phyloP scores from a whole-genome alignment of 2,329 filamentous ascomycete genomes.

The Talaromyces sp. region DNA sequence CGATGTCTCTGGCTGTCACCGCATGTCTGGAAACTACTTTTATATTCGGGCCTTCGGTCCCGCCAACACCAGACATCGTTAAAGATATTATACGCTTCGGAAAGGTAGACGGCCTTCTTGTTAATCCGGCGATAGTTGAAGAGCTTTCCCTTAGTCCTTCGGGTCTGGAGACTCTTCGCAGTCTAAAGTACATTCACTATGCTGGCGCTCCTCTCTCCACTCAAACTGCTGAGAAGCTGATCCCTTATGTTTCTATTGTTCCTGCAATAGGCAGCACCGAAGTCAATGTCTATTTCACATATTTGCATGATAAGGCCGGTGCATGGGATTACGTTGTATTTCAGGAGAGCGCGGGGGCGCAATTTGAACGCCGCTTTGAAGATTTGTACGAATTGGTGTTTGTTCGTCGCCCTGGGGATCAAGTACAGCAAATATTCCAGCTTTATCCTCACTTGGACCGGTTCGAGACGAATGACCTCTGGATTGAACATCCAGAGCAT shows the following conservation, averaged over 20 bases:
- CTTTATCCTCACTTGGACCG: slow-evolving; percentile 19
- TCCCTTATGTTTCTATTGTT: slow-evolving; percentile 11
- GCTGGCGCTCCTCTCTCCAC: slow-evolving; percentile 27
- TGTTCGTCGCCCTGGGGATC: slow-evolving; percentile 12
- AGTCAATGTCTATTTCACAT: slow-evolving; percentile 19
- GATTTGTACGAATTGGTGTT: slow-evolving; percentile 28
- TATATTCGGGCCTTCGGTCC: too few species aligned
- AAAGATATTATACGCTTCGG: slow-evolving; percentile 22
- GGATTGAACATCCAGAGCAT: slow-evolving; percentile 24
- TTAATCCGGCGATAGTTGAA: slow-evolving; percentile 27
- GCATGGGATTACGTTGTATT: slow-evolving; percentile 27
- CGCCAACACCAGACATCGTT: too few species aligned
- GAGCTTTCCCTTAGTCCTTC: slow-evolving; percentile 14
- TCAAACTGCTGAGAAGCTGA: slow-evolving; percentile 28
- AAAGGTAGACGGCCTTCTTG: slow-evolving; percentile 16
- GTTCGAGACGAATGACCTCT: slow-evolving; percentile 29
- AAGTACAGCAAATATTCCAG: slow-evolving; percentile 26
- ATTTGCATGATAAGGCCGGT: slow-evolving; percentile 5
- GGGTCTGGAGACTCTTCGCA: slow-evolving; percentile 18
- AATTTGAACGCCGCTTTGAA: slow-evolving; percentile 15
- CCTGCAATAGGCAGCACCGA: slow-evolving; percentile 30
- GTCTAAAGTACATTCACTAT: slow-evolving; percentile 20
- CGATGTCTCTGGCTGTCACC: too few species aligned
- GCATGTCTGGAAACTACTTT: too few species aligned
- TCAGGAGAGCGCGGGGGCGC: slow-evolving; percentile 13